Base-by-base conservation (phyloP, 148 eudicot species). In the Amaranthus hypochondriacus region DNA sequence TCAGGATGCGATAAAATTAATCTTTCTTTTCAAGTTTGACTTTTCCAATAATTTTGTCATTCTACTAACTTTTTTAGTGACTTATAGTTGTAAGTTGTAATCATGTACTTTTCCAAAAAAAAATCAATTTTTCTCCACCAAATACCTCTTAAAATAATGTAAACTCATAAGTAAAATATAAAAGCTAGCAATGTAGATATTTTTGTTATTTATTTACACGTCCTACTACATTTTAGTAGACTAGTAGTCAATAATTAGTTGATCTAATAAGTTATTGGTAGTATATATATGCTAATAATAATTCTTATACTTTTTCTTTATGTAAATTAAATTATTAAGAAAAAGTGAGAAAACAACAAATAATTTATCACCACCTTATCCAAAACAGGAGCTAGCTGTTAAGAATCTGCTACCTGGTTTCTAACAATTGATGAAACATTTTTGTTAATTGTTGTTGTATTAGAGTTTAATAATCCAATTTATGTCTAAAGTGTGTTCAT, bases 401-500 rank as follows among this genome's bases (percentile, higher is more conserved):
- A 69, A n/a, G 62, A 70, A 18, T 70, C 28, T 76, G 79, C 56
- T 70, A 57, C 79, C 74, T 70, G 46, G 47, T 63, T 69, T 15
- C 74, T 70, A 48, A 54, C 74, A 70, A 63, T 12, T 9, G 12
- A 76, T 46, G 43, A 63, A 76, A 62, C 54, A 3, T 62, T 6
- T 47, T 44, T 44, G 73, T 15, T 60, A 56, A 70, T 56, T 56
- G 52, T 14, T 70, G 62, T 70, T 70, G 6, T 47, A 5, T 70
- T 28, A 28, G 39, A 44, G 7, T 70, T 42, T 56, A 2, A 57
- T 63, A 66, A 5, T 2, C 9, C 13, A 42, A 2, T 69, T 12
- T 54, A 42, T 18, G 48, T 50, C 10, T 46, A 70, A 70, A 62
- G 48, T 62, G 13, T 42, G 5, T 42, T 54, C 39, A 28, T 28